These are phyloP conservation scores for Inonotus obliquus DNA, from an alignment of 1,284 basidiomycete genomes.

Conservation along the genomic window DNA sequence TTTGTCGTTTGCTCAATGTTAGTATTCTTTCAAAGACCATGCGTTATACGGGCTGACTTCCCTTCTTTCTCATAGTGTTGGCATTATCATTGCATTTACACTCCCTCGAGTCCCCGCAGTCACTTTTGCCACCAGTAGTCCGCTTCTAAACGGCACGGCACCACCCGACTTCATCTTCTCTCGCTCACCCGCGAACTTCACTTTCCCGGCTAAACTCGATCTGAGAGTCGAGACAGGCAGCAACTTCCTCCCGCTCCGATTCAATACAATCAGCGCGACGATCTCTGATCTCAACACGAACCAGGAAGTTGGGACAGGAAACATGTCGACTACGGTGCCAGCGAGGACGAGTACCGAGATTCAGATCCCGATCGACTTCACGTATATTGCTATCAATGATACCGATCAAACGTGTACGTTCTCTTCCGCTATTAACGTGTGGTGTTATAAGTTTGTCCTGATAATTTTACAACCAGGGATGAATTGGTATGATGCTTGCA, in stretches of 20 bases:
- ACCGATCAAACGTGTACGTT: slow-evolving; percentile 76
- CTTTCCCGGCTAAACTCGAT: slow-evolving; percentile 70
- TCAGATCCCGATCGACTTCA: slow-evolving; percentile 72
- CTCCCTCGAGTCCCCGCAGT: slow-evolving; percentile 78
- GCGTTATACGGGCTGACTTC: neutral
- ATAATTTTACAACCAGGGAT: slow-evolving; percentile 42
- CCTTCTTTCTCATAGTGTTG: slow-evolving; percentile 42
- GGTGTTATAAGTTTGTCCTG: neutral
- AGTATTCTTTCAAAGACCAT: slow-evolving; percentile 31
- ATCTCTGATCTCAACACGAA: slow-evolving; percentile 63
- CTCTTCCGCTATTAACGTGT: slow-evolving; percentile 3
- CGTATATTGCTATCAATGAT: slow-evolving; percentile 74
- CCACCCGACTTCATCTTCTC: slow-evolving; percentile 30
- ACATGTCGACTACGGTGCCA: slow-evolving; percentile 53
- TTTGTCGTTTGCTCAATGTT: slow-evolving; percentile 64
- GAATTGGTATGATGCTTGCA: slow-evolving; percentile 78
- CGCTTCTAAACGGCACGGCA: slow-evolving; percentile 56
- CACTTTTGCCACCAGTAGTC: slow-evolving; percentile 50
- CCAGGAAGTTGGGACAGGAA: slow-evolving; percentile 61
- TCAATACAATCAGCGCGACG: slow-evolving; percentile 59
- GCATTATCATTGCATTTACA: slow-evolving; percentile 65
- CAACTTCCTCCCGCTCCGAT: slow-evolving; percentile 72
- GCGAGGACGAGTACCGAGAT: slow-evolving; percentile 61
- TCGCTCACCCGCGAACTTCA: slow-evolving; percentile 72
- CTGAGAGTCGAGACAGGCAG: slow-evolving; percentile 67